Base-by-base conservation (phyloP, 2,329 filamentous ascomycete species). In the Exophiala viscosa region DNA sequence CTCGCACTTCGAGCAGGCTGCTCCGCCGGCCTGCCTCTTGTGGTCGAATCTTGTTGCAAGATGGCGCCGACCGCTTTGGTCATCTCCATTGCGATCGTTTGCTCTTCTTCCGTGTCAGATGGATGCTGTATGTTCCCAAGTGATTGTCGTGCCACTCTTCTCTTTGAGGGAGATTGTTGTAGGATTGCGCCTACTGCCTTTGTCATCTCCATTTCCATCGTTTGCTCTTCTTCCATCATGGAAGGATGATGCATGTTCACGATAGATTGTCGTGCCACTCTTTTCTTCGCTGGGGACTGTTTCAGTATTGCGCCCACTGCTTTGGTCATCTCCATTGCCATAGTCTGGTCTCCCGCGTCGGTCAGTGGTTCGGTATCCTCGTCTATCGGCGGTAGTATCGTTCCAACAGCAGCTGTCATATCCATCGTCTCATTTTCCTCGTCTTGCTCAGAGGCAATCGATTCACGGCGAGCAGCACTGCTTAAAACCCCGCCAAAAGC, bases 161-260 rank as follows among this genome's bases (percentile, higher is more conserved):
- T 23, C 8, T 18, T 46, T 4, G 23, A 3, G 9, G 42, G 39
- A 32, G 28, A 18, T 14, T 48, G 53, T 42, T 67, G 70, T 35
- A 87, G 71, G 45, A 88, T 87, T 6, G 76, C 75, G 8, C 85
- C 84, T 44, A 86, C 73, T 5, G 79, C 81, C 40, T 75, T 75
- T 1, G 84, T 87, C 65, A 87, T 81, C 43, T 87, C 84, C 84
- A 87, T 87, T 0, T 76, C 81, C 66, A 79, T 75, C 1, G 80
- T 83, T 45, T 69, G 63, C 48, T 71, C 71, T 5, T 73, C 71
- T 10, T 64, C 23, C 23, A 28, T 28, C 5, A 28, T 28, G 8
- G 5, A 28, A 5, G 23, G 5, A 28, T 28, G 23, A 5, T 28
- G 23, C 23, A 28, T 28, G 23, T 28, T 7, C 2, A 5, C 23